These are phyloP conservation scores for Vigna unguiculata DNA, from an alignment of 306 rosid species.

Conservation along the genomic window DNA sequence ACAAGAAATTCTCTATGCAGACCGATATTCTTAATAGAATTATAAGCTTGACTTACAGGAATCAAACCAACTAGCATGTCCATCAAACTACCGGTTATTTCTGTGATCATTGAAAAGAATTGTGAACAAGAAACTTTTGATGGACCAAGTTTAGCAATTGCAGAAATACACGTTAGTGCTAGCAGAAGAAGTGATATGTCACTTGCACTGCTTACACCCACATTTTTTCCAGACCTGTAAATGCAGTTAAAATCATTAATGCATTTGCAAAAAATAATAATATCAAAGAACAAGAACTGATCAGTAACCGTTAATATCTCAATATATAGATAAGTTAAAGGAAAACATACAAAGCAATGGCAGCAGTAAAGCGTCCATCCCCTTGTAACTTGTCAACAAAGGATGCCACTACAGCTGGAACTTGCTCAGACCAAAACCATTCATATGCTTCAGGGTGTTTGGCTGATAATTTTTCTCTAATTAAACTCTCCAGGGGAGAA, in stretches of 20 bases:
- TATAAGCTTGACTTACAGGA: constrained; percentile 81
- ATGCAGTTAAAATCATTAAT: constrained; percentile 49
- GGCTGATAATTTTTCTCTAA: constrained; percentile 78
- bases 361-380: constrained; percentile 69
- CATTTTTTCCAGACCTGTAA: constrained; percentile 71
- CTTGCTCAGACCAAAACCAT: constrained; percentile 96
- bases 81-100: constrained; percentile 91
- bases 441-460: constrained; percentile 86
- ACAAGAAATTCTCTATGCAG: constrained; percentile 83
- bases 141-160: constrained; percentile 83
- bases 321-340: constrained; percentile 34
- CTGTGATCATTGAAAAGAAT: constrained; percentile 76
- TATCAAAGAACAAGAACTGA: constrained; percentile 31
- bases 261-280: constrained; percentile 29
- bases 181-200: constrained; percentile 80
- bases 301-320: constrained; percentile 38
- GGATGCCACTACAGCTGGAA: constrained; percentile 74
- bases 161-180: constrained; percentile 85
- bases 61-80: constrained; percentile 81
- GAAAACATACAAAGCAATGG: constrained; percentile 70
- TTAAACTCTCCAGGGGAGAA: constrained; percentile 83
- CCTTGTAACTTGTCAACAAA: constrained; percentile 76
- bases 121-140: constrained; percentile 90
- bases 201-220: constrained; percentile 58
- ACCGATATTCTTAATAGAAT: constrained; percentile 78